Base-by-base conservation (phyloP, 2,329 filamentous ascomycete species). In the Fusarium sacchari region DNA sequence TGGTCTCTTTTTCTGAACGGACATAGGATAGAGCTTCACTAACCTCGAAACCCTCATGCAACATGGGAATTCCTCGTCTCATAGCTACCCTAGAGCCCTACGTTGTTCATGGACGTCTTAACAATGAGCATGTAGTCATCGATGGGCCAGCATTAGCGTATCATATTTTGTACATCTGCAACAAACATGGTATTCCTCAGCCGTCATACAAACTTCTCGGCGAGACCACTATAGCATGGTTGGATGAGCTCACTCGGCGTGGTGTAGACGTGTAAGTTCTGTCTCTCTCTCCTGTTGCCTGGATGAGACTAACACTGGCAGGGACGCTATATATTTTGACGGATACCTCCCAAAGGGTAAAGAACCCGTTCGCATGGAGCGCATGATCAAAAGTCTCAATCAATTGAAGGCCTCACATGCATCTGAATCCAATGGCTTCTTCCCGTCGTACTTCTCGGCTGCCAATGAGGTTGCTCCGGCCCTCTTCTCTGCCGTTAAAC, bases 81-180 rank as follows among this genome's bases (percentile, higher is more conserved):
- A 86, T 85, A 50, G 80, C 83, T 20, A 85, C 86, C 57, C 80
- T 93, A 47, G 82, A 86, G 67, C 87, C 86, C 1, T 90, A 88
- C 78, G 86, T 87, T 4, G 80, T 82, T 34, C 77, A 81, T 24
- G 80, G 79, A 13, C 73, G 79, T 17, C 81, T 93, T 5, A 80
- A 82, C 32, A 76, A 78, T 9, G 81, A 84, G 43, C 76, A 77
- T 11, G 82, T 88, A 26, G 86, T 89, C 49, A 89, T 97, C 63
- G 95, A 97, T 79, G 95, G 94, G 0, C 94, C 95, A 9, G 91
- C 90, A 5, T 83, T 97, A 32, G 93, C 94, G 3, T 93, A 96
- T 79, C 88, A 94, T 80, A 84, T 95, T 44, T 90, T 93, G 68
- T 84, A 90, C 57, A 82, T 89, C 24, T 87, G 90, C 63, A 83